Base-by-base conservation (phyloP, 148 eudicot species). In the Vaccinium corymbosum region DNA sequence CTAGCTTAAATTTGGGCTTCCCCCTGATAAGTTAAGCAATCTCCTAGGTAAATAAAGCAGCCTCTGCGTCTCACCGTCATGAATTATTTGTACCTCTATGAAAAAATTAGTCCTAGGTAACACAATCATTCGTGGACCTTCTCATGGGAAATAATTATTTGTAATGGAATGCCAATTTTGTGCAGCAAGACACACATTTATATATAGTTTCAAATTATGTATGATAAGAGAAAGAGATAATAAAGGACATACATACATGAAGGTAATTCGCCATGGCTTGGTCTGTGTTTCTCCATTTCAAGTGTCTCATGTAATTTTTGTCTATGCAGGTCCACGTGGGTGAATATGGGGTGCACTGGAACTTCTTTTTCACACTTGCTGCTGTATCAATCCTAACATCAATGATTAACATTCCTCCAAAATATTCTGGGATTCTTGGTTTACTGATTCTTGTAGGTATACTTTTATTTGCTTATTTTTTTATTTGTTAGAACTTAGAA, bases 301-400 rank as follows among this genome's bases (percentile, higher is more conserved):
- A 29, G 35, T 66, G 25, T 25, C 5, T 25, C 72, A n/a, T 64
- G 70, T 66, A 14, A 10, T 66, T 66, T 66, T 66, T 66, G 35
- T 86, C 84, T 64, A 83, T 85, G 55, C 80, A 97, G 98, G 98
- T 97, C 81, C 99, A 97, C 84, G 95, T 93, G 78, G 97, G 96
- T 50, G 99, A 97, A 90, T 97, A 97, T 92, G 99, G 98, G 78
- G 95, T 94, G 80, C 99, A 97, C 85, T 97, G 98, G 98, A 97
- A 97, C 88, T 97, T 97, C 90, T 97, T 97, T 87, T 97, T 97
- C 92, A 97, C 99, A 83, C 96, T 97, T 70, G 98, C 98, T 89
- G 94, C 88, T 87, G 98, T 97, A 78, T 90, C 98, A 27, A 86
- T 95, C 78, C 88, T 97, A 84, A 90, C 96, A 38, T 93, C 97